Evolutionary conservation across 1,284 basidiomycete genomes (phyloP).

Genomic region (Entoloma clypeatum): DNA sequence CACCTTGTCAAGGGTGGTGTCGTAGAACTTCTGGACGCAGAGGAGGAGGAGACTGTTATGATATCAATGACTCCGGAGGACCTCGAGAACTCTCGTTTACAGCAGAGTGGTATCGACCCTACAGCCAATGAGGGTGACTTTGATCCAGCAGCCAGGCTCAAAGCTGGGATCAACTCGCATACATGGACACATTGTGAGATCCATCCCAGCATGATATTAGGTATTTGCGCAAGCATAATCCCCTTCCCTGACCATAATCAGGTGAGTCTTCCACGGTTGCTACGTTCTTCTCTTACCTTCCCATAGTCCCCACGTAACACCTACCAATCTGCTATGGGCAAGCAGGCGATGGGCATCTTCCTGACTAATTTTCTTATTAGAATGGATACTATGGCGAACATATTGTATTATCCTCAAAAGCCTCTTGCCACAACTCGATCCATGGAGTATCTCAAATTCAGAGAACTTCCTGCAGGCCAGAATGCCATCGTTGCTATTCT

Average conservation of each 20-base stretch:
- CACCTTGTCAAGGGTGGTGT: constrained; percentile 85
- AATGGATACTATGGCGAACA: constrained; percentile 99
- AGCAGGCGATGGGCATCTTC: constrained; percentile 99
- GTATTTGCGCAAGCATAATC: constrained; percentile 98
- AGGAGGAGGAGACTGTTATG: constrained; percentile 99
- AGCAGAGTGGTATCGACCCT: constrained; percentile 59
- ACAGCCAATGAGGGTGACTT: constrained; percentile 64
- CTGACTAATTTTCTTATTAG: constrained; percentile 96
- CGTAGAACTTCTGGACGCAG: constrained; percentile 94
- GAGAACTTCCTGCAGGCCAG: constrained; percentile 95
- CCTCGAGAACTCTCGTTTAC: constrained; percentile 78
- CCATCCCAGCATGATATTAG: constrained; percentile 98
- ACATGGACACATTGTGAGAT: constrained; percentile 99
- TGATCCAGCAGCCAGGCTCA: constrained; percentile 86
- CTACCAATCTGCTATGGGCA: constrained; percentile 99
- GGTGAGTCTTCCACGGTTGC: constrained; percentile 42
- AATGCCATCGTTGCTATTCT: constrained; percentile 98
- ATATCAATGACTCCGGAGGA: constrained; percentile 99
- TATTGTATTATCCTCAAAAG: constrained; percentile 98
- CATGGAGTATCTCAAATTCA: constrained; percentile 98
- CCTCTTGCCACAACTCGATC: constrained; percentile 97
- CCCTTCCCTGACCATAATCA: constrained; percentile 99
- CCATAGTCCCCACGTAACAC: constrained; percentile 95
- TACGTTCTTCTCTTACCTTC: constrained; percentile 10
- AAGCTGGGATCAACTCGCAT: constrained; percentile 76